These are phyloP conservation scores for Pythium periplocum DNA, from an alignment of 352 stramenopile species.

Conservation along the genomic window DNA sequence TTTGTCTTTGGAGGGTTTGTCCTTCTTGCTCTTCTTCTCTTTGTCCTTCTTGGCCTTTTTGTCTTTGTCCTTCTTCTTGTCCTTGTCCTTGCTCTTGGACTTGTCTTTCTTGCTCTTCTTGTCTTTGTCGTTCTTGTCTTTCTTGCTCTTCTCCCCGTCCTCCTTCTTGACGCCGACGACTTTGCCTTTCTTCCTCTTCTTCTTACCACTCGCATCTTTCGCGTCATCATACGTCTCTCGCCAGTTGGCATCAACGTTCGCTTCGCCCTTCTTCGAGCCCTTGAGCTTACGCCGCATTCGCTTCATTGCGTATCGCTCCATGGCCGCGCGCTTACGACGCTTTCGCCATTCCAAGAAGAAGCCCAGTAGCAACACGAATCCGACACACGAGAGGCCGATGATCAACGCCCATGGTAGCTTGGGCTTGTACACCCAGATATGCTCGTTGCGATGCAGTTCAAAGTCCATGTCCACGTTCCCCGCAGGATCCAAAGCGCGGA, in stretches of 20 bases:
- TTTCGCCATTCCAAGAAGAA: constrained; percentile 91
- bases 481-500: constrained; percentile 85
- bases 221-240: constrained; percentile 62
- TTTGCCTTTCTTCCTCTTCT: constrained; percentile 41
- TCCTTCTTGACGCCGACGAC: constrained; percentile 5
- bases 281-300: constrained; percentile 93
- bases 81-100: constrained; percentile 21
- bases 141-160: constrained; percentile 11
- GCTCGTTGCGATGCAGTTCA: constrained; percentile 82
- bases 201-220: constrained; percentile 53
- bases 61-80: constrained; percentile 21
- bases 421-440: constrained; percentile 90
- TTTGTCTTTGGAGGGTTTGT: not conserved
- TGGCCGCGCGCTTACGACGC: constrained; percentile 83
- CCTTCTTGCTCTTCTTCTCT: constrained; percentile 9
- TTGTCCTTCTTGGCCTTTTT: constrained; percentile 6
- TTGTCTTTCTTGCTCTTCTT: constrained; percentile 26
- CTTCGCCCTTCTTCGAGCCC: constrained; percentile 48
- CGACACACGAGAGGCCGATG: constrained; percentile 63
- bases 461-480: constrained; percentile 91
- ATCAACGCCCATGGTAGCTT: constrained; percentile 89
- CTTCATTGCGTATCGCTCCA: constrained; percentile 94
- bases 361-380: constrained; percentile 69
- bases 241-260: constrained; percentile 63
- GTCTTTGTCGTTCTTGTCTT: constrained; percentile 29